A percentile compares a stretch with the other conserved stretches of the same genome.
These are phyloP conservation scores for Pichia nakasei DNA, from an alignment of 805 yeast genomes.

Conservation along the genomic window DNA sequence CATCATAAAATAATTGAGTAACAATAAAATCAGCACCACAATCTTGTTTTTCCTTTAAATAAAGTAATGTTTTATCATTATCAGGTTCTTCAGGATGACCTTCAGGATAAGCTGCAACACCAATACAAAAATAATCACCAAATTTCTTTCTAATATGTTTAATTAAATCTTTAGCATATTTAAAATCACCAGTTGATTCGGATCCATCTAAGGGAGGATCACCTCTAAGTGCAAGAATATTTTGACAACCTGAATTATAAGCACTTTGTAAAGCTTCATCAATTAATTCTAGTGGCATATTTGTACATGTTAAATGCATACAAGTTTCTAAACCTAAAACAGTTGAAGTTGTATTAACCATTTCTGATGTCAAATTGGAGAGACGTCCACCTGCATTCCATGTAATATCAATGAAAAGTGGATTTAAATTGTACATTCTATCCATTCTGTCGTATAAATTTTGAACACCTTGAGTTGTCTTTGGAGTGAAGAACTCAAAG, in stretches of 20 bases:
- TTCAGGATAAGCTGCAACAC: constrained; percentile 96
- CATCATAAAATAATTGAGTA: constrained; percentile 97
- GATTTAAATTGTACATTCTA: constrained; percentile 87
- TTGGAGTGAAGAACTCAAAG: constrained; percentile 95
- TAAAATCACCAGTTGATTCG: constrained; percentile 75
- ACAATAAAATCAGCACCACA: constrained; percentile 91
- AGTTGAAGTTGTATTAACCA: constrained; percentile 84
- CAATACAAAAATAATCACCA: constrained; percentile 87
- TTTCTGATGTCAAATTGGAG: constrained; percentile 77
- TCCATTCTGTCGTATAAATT: constrained; percentile 96
- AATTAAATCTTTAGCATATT: constrained; percentile 82
- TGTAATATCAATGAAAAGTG: constrained; percentile 89
- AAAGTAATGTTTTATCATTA: constrained; percentile 42
- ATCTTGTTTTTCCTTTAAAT: constrained; percentile 80
- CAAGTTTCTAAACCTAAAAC: constrained; percentile 91
- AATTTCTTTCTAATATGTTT: constrained; percentile 63
- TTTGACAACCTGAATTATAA: constrained; percentile 86
- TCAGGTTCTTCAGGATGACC: constrained; percentile 87
- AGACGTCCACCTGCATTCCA: constrained; percentile 98
- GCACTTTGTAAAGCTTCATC: constrained; percentile 84
- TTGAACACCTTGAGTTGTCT: constrained; percentile 94
- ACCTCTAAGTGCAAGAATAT: constrained; percentile 89
- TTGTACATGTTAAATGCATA: constrained; percentile 96
- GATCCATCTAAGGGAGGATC: constrained; percentile 81
- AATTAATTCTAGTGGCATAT: constrained; percentile 74